phyloP scores from a whole-genome alignment of 352 stramenopile species.

The Globisporangium mamillatum region DNA sequence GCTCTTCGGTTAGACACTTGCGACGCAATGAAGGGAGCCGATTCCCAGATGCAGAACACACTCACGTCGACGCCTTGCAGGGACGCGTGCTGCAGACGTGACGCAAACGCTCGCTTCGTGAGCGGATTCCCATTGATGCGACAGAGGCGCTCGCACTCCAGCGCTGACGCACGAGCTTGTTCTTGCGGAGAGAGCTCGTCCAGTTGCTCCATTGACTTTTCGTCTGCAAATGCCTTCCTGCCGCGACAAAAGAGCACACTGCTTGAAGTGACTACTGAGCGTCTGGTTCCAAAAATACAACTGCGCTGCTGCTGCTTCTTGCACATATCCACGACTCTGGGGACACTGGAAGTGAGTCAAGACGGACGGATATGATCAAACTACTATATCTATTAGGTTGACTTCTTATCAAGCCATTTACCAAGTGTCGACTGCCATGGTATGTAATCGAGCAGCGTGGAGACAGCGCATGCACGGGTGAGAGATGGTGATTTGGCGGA shows the following conservation, averaged over 20 bases:
- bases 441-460: background rate
- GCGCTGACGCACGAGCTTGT: constrained; percentile 20
- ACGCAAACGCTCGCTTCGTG: constrained; percentile 34
- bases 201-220: constrained; percentile 25
- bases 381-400: constrained; percentile 16
- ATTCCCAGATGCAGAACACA: background rate
- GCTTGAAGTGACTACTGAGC: background rate
- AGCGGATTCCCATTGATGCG: constrained; percentile 41
- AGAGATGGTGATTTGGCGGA: constrained; percentile 5
- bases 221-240: background rate
- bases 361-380: constrained; percentile 2
- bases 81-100: constrained; percentile 20
- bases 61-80: constrained; percentile 11
- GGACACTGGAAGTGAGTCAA: background rate
- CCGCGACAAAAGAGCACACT: background rate
- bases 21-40: too few species aligned
- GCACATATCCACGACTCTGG: constrained; percentile 4
- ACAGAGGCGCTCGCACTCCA: constrained; percentile 35
- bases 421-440: background rate
- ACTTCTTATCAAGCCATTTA: constrained; percentile 5
- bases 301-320: background rate
- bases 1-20: background rate
- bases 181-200: constrained; percentile 26
- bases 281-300: background rate
- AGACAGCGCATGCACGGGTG: background rate